Evolutionary conservation across 768 basidiomycete genomes (phyloP), one percentile per base, ranked within the genome.

Genomic region (Lanmaoa pseudosensibilis): DNA sequence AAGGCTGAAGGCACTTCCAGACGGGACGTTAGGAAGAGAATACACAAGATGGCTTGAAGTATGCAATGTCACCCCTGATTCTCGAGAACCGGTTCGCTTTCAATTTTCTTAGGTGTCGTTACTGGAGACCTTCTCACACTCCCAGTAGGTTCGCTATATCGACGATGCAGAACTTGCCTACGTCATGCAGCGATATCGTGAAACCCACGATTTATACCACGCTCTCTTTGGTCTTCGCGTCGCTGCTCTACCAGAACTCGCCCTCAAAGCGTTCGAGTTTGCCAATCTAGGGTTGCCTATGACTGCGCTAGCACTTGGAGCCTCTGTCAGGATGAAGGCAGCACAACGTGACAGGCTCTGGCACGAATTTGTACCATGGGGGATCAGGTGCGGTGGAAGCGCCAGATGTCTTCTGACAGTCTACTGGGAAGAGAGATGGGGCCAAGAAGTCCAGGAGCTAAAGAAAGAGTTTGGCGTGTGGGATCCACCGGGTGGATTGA

Each of bases 141-240:
- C 10, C 33, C 9, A 55, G 11, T 65, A 98, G 95, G 95, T 97
- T 7, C 91, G 88, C 61, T 98, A 98, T 67, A 88, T 98, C 54
- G 84, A 90, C 67, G 93, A 98, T 66, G 94, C 94, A 2, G 95
- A 97, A 66, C 83, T 97, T 12, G 97, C 97, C 25, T 98, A 97
- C 72, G 91, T 98, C 53, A 93, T 99, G 90, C 92, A 95, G 63
- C 88, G 96, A 49, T 99, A 98, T 71, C 88, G 96, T 25, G 95
- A 99, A 75, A 96, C 90, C 60, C 97, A 99, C 73, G 96, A 99
- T 74, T 88, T 98, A 63, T 97, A 98, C 69, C 97, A 99, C 68
- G 92, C 91, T 65, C 81, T 98, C 57, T 86, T 86, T 75, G 85
- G 85, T 63, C 80, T 98, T 10, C 94, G 94, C 0, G 93, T 98